Conservation (phyloP, 148 eudicot genomes). For the Rhododendron kiyosumense region DNA sequence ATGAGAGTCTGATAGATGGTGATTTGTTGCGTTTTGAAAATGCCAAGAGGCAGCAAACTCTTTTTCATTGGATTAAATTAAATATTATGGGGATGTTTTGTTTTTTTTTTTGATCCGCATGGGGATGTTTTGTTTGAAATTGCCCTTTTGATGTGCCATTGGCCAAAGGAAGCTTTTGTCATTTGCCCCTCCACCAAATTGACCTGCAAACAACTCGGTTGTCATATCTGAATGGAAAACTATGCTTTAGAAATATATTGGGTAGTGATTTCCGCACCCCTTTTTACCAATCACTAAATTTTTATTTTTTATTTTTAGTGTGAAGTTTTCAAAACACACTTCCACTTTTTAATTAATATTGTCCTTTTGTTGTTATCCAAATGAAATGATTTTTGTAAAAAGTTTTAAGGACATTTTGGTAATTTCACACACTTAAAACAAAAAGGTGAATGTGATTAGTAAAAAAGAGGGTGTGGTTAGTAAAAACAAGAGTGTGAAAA, state of each 20-base stretch:
- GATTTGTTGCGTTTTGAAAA: slow-evolving; percentile 17
- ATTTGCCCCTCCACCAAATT: slow-evolving; percentile 1
- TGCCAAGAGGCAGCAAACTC: slow-evolving; percentile 25
- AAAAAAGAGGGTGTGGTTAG: too few species aligned
- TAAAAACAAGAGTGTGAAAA: too few species aligned
- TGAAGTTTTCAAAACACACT: not conserved
- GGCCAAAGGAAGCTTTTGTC: slow-evolving; percentile 10
- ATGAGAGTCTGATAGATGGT: not conserved
- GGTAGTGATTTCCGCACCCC: not conserved
- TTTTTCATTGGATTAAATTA: not conserved
- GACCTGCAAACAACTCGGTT: slow-evolving; percentile 24
- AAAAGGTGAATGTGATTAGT: too few species aligned
- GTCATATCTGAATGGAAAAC: not conserved
- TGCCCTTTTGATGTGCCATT: not conserved
- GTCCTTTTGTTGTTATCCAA: not conserved
- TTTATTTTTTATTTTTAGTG: too few species aligned
- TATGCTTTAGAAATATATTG: not conserved
- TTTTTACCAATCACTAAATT: not conserved
- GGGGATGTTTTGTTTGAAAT: not conserved
- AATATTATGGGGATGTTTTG: not conserved
- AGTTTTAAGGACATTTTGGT: not conserved
- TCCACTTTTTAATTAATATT: too few species aligned
- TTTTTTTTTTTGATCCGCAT: too few species aligned
- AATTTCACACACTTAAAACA: too few species aligned
- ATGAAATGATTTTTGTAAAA: not conserved